Evolutionary conservation across 2,329 filamentous ascomycete species (phyloP).

Genomic region (Botrytis tulipae): DNA sequence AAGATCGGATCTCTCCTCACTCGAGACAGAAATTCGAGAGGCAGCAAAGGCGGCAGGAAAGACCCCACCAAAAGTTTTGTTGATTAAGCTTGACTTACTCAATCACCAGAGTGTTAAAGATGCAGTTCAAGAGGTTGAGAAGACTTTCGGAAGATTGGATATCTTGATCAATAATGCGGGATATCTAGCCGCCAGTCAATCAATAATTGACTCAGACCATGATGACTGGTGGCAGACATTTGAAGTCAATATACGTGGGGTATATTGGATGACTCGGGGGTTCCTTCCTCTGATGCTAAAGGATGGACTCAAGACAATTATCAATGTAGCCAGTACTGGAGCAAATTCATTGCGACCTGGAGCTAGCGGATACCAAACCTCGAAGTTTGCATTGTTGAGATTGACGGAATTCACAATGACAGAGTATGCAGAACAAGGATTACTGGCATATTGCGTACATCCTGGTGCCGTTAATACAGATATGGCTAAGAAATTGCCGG

Average conservation of each 20-base stretch:
- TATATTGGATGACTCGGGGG: conserved; percentile 26
- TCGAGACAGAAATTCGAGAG: conserved; percentile 27
- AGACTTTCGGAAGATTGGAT: conserved; percentile 29
- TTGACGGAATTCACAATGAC: conserved; percentile 49
- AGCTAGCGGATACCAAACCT: conserved; percentile 47
- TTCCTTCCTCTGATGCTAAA: conserved; percentile 33
- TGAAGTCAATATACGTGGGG: conserved; percentile 30
- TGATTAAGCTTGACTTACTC: conserved; percentile 27
- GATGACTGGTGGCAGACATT: conserved; percentile 29
- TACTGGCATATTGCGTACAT: conserved; percentile 44
- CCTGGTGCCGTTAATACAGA: conserved; percentile 44
- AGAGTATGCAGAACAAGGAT: conserved; percentile 46
- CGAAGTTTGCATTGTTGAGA: conserved; percentile 50
- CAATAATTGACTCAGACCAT: conserved; percentile 24
- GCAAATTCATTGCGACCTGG: conserved; percentile 41
- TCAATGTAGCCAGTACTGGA: conserved; percentile 49
- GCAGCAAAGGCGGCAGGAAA: conserved; percentile 27
- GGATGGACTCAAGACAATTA: conserved; percentile 43
- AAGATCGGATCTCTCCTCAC: conserved; percentile 23
- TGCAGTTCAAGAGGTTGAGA: conserved; percentile 24
- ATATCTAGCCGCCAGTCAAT: conserved; percentile 20
- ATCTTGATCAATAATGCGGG: conserved; percentile 34
- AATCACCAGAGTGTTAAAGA: conserved; percentile 21
- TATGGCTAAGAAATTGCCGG: conserved; percentile 38
- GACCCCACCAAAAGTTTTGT: conserved; percentile 26